phyloP scores from a whole-genome alignment of 768 basidiomycete species.

The Suillus subaureus region DNA sequence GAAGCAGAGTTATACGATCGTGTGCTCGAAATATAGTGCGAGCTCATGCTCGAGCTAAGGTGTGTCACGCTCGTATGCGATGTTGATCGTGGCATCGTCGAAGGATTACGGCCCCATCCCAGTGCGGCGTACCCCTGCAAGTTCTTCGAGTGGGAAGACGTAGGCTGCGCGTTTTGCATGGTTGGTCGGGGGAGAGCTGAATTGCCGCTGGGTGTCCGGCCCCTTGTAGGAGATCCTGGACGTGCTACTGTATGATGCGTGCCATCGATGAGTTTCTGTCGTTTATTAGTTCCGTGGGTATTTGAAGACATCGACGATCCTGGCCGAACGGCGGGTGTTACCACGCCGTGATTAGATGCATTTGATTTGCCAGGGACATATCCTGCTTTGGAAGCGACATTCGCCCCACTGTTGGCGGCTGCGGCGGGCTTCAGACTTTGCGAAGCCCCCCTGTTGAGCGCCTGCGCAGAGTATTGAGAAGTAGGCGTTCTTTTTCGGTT shows the following conservation, averaged over 20 bases:
- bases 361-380: conserved; percentile 35
- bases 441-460: conserved; percentile 27
- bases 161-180: conserved; percentile 5
- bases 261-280: conserved; percentile 56
- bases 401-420: conserved; percentile 10
- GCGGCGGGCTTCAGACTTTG: conserved; percentile 29
- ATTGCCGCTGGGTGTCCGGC: conserved; percentile 29
- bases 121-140: conserved; percentile 27
- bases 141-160: conserved; percentile 28
- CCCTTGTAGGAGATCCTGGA: conserved; percentile 28
- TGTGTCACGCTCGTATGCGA: conserved; percentile 24
- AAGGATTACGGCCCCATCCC: conserved; percentile 40
- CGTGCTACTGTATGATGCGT: conserved; percentile 21
- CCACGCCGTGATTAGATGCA: conserved; percentile 33
- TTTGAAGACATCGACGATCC: conserved; percentile 44
- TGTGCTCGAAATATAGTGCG: background rate
- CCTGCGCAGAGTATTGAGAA: conserved; percentile 35
- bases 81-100: conserved; percentile 31
- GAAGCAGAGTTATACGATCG: conserved; percentile 10
- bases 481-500: conserved; percentile 59
- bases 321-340: conserved; percentile 67
- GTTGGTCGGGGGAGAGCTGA: conserved; percentile 19
- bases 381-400: conserved; percentile 13
- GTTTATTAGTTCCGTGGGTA: conserved; percentile 55
- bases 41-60: conserved; percentile 10